Evolutionary conservation across 176 grass and related monocot species (phyloP).

Genomic region (Zea mays): Zm-B73-REFERENCE-NAM-5.0 NC_050098.1:1536001-1536500

Average conservation of each 20-base stretch:
- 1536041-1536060: conserved; percentile 82
- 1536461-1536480: conserved; percentile 83
- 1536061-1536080: conserved; percentile 72
- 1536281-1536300: conserved; percentile 95
- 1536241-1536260: conserved; percentile 85
- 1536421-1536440: conserved; percentile 98
- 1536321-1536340: conserved; percentile 66
- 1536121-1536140: too few relatives aligned
- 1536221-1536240: conserved; percentile 93
- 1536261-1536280: conserved; percentile 96
- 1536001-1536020: too few relatives aligned
- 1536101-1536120: conserved; percentile 90
- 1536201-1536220: conserved; percentile 75
- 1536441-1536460: conserved; percentile 98
- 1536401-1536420: conserved; percentile 60
- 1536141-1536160: too few relatives aligned
- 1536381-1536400: conserved; percentile 3
- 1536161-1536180: too few relatives aligned
- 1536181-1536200: neutral
- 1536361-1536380: conserved; percentile 23
- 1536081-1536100: conserved; percentile 78
- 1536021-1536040: conserved; percentile 61
- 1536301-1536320: conserved; percentile 95
- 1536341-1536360: conserved; percentile 28
- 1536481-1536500: conserved; percentile 95